phyloP scores from a whole-genome alignment of 257 asterid genomes.

The Thymus quinquecostatus region DNA sequence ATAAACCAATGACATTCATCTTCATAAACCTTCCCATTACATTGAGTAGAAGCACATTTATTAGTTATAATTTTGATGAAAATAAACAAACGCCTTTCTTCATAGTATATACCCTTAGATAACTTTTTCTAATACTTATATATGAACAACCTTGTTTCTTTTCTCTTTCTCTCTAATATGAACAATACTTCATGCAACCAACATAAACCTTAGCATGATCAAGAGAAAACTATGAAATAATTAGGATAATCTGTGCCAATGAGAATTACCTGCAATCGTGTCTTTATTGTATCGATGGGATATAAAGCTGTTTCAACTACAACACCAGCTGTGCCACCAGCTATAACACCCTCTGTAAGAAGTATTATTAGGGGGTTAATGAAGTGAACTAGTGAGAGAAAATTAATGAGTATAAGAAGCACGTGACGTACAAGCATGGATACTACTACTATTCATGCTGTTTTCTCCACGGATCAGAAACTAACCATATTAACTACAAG shows the following conservation, averaged over 20 bases:
- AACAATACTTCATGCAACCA: slow-evolving; percentile 10
- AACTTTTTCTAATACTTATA: not conserved
- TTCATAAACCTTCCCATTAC: slow-evolving; percentile 26
- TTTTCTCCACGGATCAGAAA: slow-evolving; percentile 16
- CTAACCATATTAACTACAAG: not conserved
- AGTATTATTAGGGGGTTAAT: slow-evolving; percentile 6
- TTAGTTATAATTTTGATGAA: not conserved
- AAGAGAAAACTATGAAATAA: slow-evolving; percentile 22
- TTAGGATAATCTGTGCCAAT: not conserved
- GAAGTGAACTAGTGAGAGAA: not conserved
- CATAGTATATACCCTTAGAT: not conserved
- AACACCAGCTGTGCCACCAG: slow-evolving; percentile 96
- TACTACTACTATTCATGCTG: not conserved
- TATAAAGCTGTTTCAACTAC: slow-evolving; percentile 92
- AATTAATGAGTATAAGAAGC: slow-evolving; percentile 9
- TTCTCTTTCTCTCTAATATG: slow-evolving; percentile 3
- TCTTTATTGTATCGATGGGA: slow-evolving; percentile 95
- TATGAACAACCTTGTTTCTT: slow-evolving; percentile 2
- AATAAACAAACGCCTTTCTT: not conserved
- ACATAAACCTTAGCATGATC: not conserved
- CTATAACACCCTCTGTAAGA: slow-evolving; percentile 88
- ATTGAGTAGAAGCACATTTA: slow-evolving; percentile 15
- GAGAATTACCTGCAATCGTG: slow-evolving; percentile 82
- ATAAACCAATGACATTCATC: slow-evolving; percentile 16
- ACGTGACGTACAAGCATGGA: slow-evolving; percentile 26